Evolutionary conservation across 2,329 filamentous ascomycete species (phyloP).

Genomic region (Phaeosphaeria sp.): DNA sequence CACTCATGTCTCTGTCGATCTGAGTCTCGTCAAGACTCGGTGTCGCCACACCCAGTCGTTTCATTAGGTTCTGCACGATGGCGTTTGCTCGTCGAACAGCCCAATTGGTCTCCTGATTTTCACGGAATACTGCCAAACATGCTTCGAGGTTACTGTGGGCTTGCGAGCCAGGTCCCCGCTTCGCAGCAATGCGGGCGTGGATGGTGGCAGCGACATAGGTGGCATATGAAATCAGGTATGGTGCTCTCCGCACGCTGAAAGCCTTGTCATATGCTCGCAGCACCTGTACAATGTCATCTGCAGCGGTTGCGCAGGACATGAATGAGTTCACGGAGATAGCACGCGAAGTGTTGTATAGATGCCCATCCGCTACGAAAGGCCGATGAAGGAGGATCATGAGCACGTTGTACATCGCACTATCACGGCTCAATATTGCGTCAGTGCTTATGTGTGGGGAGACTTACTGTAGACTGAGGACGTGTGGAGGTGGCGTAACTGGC

Average conservation of each 20-base stretch:
- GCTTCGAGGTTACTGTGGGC: constrained; percentile 46
- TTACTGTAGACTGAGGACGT: constrained; percentile 35
- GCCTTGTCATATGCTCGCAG: constrained; percentile 54
- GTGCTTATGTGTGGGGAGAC: background rate
- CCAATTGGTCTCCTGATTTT: constrained; percentile 60
- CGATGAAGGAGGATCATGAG: constrained; percentile 62
- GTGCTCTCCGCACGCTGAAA: constrained; percentile 57
- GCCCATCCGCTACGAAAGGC: constrained; percentile 60
- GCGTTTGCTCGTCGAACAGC: constrained; percentile 56
- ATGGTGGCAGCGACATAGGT: constrained; percentile 64
- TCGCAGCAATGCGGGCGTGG: constrained; percentile 58
- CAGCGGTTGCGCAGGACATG: constrained; percentile 56
- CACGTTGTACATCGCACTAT: constrained; percentile 57
- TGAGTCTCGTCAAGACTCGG: constrained; percentile 21
- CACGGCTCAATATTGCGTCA: background rate
- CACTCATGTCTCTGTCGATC: constrained; percentile 11
- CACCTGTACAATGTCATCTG: constrained; percentile 54
- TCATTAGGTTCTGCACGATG: constrained; percentile 57
- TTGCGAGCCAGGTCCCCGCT: constrained; percentile 50
- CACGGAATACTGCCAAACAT: constrained; percentile 56
- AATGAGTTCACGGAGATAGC: constrained; percentile 54
- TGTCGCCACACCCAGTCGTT: constrained; percentile 46
- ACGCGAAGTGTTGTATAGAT: constrained; percentile 53
- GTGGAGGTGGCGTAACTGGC: constrained; percentile 45
- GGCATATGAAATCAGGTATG: constrained; percentile 63